Evolutionary conservation across 2,329 filamentous ascomycete genomes (phyloP), one percentile per base, ranked within the genome.

Genomic region (Camptophora hylomeconis): DNA sequence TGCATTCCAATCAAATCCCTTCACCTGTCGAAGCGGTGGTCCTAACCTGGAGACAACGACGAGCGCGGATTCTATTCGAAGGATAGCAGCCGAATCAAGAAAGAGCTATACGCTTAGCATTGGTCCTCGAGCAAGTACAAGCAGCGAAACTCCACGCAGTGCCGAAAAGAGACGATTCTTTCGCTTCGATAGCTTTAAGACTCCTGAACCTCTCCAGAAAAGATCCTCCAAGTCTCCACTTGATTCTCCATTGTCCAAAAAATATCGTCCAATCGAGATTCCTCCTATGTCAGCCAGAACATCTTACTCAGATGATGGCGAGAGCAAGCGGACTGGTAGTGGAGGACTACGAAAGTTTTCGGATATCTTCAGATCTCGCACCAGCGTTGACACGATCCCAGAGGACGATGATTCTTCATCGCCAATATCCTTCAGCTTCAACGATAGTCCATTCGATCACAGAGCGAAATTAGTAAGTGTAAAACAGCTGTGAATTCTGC

Each of bases 31-130:
- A 7, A 39, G 35, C 19, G 36, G 35, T 10, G 30, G 32, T 13
- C 41, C 41, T 20, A 19, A 34, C 19, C 26, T 44, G 35, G 22
- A 38, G 27, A 44, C 39, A n/a, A 33, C 35, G 3, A 35, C 33
- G 7, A 37, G 26, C 7, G 28, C 24, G 13, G 33, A 31, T n/a
- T 31, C 41, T 20, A 39, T 41, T 16, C n/a, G n/a, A n/a, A n/a
- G n/a, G n/a, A n/a, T n/a, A n/a, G n/a, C n/a, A n/a, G n/a, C 23
- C 8, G 33, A 39, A 13, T 22, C 8, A 26, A 35, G 17, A 29
- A 19, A 7, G 24, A 35, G 16, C 30, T 22, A 5, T 19, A 30
- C 24, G 17, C 12, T 29, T 18, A 28, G 24, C 18, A 18, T 22
- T 12, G 12, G 17, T 18, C 24, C 13, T 13, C 12, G 14, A 17